Evolutionary conservation across 2,329 filamentous ascomycete genomes (phyloP), one percentile per base, ranked within the genome.

Genomic region (Aspergillus pseudoterreus): DNA sequence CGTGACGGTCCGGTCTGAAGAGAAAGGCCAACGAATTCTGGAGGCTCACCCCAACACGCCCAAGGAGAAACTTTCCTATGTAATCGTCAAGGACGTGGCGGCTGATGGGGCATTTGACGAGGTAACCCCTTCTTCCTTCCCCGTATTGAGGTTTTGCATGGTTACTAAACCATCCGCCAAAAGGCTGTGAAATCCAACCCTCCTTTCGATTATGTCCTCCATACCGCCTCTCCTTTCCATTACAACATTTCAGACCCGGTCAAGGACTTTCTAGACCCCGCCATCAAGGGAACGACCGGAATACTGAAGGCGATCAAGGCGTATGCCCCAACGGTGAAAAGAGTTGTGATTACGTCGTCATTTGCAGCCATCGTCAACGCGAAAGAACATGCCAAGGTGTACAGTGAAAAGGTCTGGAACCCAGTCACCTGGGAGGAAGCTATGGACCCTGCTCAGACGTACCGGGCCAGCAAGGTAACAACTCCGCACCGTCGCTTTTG

Each of bases 151-250:
- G 9, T 17, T 6, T 9, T 12, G 9, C 9, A 19, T 24, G 22
- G 30, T n/a, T 43, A 45, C 45, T 55, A 46, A 56, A 19, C 6
- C 22, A n/a, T 32, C 41, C 21, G 22, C 22, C 5, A 49, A 50
- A 42, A 71, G 67, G 82, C 80, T 14, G 78, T 85, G 44, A 74
- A 82, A 56, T 83, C 81, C 14, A 75, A 81, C 49, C 82, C 82
- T 0, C 81, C 83, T 0, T 88, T 92, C 56, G 85, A 89, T 61
- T 84, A 81, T 43, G 86, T 92, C 45, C 78, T 90, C 47, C 86
- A 90, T 67, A 89, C 86, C 5, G 86, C 87, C 2, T 85, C 82
- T 0, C 88, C 89, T 0, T 92, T 88, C 73, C 85, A 88, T 61
- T 81, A 84, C 65, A 86, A 86, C 32, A 83, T 94, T 50, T 55